Evolutionary conservation across 805 yeast genomes (phyloP), one percentile per base, ranked within the genome.

Genomic region (Helenozyma baotianmanensis): DNA sequence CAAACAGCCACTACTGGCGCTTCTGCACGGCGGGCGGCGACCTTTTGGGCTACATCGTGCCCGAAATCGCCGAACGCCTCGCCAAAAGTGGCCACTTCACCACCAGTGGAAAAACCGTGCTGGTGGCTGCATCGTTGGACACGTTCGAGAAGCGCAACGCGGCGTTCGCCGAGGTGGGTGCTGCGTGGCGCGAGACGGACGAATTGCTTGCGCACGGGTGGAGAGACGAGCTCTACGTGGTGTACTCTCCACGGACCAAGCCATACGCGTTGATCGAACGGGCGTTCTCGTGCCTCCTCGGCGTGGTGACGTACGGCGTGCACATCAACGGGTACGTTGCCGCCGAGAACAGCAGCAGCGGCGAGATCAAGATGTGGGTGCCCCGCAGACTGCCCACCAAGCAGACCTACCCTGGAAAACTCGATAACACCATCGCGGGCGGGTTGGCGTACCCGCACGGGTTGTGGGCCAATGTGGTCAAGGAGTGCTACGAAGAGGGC

Each of bases 371-470:
- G 47, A 48, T 82, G 37, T 92, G 97, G 97, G 70, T 90, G 8
- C 96, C 98, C 0, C 64, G 86, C 40, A 64, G 98, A 43, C 72
- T 97, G 0, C 55, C 64, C 4, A 70, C 78, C 2, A 92, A 92
- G 55, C 81, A 81, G 12, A 92, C 98, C 0, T 90, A 76, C 62
- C 97, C 98, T 0, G 82, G 84, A 0, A 82, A 77, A 83, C 70
- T 89, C 23, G 98, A 92, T 55, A 90, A 89, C 55, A 87, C 95
- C 1, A 84, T 92, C 6, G 98, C 96, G 0, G 98, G 98, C 1
- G 98, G 98, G 0, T 50, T 92, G 4, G 96, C 95, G 0, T 70
- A 80, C 54, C 96, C 95, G 0, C 66, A 75, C 43, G 86, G 88
- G 0, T 62, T 78, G 2, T 60, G 66, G 50, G 95, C 86, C 28